phyloP scores from a whole-genome alignment of 2,329 filamentous ascomycete genomes.

The Drechslerella dactyloides region DNA sequence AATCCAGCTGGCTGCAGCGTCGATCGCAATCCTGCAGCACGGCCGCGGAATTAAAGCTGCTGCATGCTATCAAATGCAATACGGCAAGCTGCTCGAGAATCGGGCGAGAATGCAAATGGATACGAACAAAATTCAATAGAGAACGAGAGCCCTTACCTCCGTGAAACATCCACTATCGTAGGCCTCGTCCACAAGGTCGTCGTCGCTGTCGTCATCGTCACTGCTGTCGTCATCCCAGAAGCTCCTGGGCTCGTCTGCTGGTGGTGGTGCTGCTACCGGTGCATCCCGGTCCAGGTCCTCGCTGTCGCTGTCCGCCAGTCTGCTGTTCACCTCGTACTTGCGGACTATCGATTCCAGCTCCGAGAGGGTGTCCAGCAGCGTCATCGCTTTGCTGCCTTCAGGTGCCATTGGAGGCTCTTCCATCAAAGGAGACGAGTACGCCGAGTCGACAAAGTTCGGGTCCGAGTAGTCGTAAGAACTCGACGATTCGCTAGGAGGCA shows the following conservation, averaged over 20 bases:
- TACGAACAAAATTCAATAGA: not conserved
- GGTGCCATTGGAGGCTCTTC: conserved; percentile 32
- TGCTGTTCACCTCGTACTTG: conserved; percentile 42
- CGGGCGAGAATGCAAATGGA: conserved; percentile 5
- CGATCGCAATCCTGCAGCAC: conserved; percentile 16
- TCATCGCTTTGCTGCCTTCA: conserved; percentile 29
- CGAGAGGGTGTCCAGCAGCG: conserved; percentile 41
- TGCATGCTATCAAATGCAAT: conserved; percentile 4
- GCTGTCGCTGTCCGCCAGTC: not conserved
- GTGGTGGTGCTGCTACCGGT: too few species aligned
- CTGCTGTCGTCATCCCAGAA: conserved; percentile 46
- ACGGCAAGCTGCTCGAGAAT: not conserved
- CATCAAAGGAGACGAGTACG: conserved; percentile 40
- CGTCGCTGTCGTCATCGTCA: conserved; percentile 27
- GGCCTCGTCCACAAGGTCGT: conserved; percentile 48
- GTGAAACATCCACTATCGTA: conserved; percentile 50
- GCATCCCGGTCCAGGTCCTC: not conserved
- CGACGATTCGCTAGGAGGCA: conserved; percentile 28
- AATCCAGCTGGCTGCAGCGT: conserved; percentile 20
- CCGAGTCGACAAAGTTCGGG: conserved; percentile 38
- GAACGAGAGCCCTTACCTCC: conserved; percentile 42
- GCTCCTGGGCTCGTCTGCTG: conserved; percentile 24
- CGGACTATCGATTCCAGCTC: conserved; percentile 48
- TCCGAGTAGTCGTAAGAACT: conserved; percentile 9
- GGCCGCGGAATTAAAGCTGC: conserved; percentile 18